These are phyloP conservation scores for Auriculariales sp. DNA, from an alignment of 768 basidiomycete species.

Conservation along the genomic window DNA sequence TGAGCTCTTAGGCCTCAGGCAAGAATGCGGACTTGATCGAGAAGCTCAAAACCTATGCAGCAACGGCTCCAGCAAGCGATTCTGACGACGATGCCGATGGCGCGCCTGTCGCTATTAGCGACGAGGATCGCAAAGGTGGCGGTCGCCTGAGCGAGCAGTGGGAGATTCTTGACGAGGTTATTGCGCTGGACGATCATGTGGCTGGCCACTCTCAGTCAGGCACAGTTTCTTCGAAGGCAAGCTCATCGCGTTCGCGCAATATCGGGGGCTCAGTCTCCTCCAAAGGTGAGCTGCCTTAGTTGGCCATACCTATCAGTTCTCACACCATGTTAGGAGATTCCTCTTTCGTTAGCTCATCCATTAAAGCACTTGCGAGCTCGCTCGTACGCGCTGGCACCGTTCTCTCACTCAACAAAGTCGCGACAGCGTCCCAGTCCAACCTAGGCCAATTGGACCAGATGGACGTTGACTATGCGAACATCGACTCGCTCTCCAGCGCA, in stretches of 20 bases:
- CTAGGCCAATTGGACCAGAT: background rate
- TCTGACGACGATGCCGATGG: conserved; percentile 15
- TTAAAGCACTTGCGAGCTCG: conserved; percentile 63
- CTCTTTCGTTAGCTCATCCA: conserved; percentile 60
- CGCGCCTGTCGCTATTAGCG: conserved; percentile 12
- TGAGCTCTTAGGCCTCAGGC: too few relatives aligned
- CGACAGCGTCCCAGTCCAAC: background rate
- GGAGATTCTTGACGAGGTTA: conserved; percentile 79
- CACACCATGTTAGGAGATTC: too few relatives aligned
- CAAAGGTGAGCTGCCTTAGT: too few relatives aligned
- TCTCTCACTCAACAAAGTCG: background rate
- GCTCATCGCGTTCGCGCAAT: too few relatives aligned
- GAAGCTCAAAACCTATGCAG: conserved; percentile 52
- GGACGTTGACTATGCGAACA: conserved; percentile 3
- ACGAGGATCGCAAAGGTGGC: too few relatives aligned
- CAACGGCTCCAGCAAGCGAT: conserved; percentile 34
- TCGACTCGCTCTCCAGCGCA: conserved; percentile 20
- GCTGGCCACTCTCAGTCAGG: background rate
- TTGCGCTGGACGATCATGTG: conserved; percentile 31
- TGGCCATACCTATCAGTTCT: too few relatives aligned
- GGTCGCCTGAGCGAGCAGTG: conserved; percentile 68
- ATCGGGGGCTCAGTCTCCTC: too few relatives aligned
- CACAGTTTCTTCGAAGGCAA: background rate
- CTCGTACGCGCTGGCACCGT: conserved; percentile 37
- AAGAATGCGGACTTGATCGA: conserved; percentile 66